Conservation (phyloP, 805 yeast genomes). For the Candida verbasci region DNA sequence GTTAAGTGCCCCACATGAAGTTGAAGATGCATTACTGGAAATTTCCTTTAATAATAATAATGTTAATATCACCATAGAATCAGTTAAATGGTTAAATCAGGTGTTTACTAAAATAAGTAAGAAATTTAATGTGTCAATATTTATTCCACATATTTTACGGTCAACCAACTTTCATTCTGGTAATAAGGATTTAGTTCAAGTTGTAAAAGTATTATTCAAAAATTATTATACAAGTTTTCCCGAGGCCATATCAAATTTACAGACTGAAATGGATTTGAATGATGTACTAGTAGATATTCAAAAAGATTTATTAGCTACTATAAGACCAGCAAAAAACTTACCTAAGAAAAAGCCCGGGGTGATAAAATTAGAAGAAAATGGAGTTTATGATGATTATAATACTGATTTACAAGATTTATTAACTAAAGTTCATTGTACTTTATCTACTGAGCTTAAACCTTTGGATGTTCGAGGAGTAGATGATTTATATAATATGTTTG, state of each 20-base stretch:
- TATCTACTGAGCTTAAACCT: slow-evolving; percentile 36
- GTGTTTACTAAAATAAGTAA: slow-evolving; percentile 31
- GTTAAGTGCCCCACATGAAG: slow-evolving; percentile 46
- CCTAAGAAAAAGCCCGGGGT: background rate
- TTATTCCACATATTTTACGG: slow-evolving; percentile 14
- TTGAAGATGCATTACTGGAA: slow-evolving; percentile 42
- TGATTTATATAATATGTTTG: slow-evolving; percentile 14
- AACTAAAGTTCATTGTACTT: slow-evolving; percentile 22
- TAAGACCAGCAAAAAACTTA: background rate
- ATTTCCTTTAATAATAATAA: slow-evolving; percentile 40
- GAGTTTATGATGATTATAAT: background rate
- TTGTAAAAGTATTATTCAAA: background rate
- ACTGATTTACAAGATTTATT: slow-evolving; percentile 6
- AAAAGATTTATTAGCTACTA: background rate
- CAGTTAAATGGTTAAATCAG: slow-evolving; percentile 42
- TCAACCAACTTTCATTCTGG: background rate
- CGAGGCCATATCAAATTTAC: background rate
- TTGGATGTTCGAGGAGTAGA: slow-evolving; percentile 22
- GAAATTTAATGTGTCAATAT: slow-evolving; percentile 25
- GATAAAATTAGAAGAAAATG: background rate
- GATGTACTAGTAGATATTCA: background rate
- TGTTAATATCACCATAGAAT: slow-evolving; percentile 35
- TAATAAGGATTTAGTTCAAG: background rate
- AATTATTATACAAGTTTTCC: background rate
- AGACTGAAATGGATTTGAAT: background rate